Evolutionary conservation across 139 green algal genomes (phyloP).

Genomic region (Chlorella sorokiniana): DNA sequence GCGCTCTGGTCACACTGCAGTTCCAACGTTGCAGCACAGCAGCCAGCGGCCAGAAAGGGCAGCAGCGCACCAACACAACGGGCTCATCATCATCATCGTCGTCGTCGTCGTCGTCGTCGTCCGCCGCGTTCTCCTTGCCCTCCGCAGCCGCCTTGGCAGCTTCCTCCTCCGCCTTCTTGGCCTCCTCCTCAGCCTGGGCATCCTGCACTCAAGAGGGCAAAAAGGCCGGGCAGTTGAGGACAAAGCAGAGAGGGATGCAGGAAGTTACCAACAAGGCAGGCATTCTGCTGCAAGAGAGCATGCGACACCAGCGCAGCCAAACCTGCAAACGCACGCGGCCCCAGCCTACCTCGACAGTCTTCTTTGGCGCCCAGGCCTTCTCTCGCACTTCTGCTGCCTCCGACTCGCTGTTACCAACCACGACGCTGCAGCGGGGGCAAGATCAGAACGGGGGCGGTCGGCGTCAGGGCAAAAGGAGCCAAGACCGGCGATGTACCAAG

Average conservation of each 20-base stretch:
- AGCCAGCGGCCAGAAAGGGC: too few relatives aligned
- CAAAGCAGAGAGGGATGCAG: too few relatives aligned
- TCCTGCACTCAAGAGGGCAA: not conserved
- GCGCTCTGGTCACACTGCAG: too few relatives aligned
- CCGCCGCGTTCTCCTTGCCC: not conserved
- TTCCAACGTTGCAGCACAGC: too few relatives aligned
- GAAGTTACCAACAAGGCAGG: too few relatives aligned
- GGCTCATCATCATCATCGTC: not conserved
- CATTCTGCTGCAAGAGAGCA: too few relatives aligned
- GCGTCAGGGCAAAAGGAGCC: not conserved
- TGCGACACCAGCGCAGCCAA: too few relatives aligned
- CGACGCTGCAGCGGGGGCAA: not conserved
- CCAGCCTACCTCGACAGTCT: slow-evolving; percentile 52
- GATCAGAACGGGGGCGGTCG: not conserved
- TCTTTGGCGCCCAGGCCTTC: slow-evolving; percentile 63
- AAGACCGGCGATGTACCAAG: too few relatives aligned
- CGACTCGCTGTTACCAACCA: slow-evolving; percentile 8
- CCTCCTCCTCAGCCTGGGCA: slow-evolving; percentile 44
- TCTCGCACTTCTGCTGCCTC: slow-evolving; percentile 49
- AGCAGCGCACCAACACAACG: too few relatives aligned
- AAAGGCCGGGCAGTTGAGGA: too few relatives aligned
- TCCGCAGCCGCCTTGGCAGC: slow-evolving; percentile 6
- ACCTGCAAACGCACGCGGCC: slow-evolving; percentile 15
- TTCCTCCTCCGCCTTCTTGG: slow-evolving; percentile 43
- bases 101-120: not conserved